Evolutionary conservation across 495 filamentous ascomycete species (phyloP), one percentile per base, ranked within the genome.

Genomic region (Penicillium verhagenii): DNA sequence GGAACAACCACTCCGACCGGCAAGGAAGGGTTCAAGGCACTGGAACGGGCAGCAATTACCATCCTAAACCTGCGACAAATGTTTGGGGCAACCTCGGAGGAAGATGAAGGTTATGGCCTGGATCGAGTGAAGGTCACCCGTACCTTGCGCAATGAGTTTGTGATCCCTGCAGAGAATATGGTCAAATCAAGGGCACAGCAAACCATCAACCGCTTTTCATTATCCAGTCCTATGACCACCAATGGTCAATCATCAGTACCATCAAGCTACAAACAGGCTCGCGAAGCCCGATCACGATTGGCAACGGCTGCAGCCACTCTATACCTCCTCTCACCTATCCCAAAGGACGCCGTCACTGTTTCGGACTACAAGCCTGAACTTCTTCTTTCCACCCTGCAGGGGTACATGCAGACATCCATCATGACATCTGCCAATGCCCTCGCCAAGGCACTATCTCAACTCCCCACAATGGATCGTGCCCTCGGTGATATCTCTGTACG

Each of bases 401-500:
- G 84, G 3, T 96, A 93, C 63, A 80, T 97, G 52, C 83, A 89
- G 48, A 83, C 80, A 2, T 81, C 90, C 1, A 79, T 96, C 24
- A 86, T 89, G 16, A 86, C 86, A 20, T 89, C 88, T 28, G 78
- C 91, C 6, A 83, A 88, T 21, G 78, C 84, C 2, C 71, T 97
- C 6, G 70, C 88, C 5, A 74, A 91, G 23, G 84, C 87, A 0
- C 77, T 97, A n/a, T 81, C 84, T 10, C 88, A 86, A 31, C 75
- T 97, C 13, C 91, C 94, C 2, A 88, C 81, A 0, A 79, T 98
- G 37, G 91, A 97, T 39, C 81, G 90, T 25, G 86, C 90, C 2
- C 80, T 98, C 6, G 73, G 82, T 23, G 94, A 97, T 64, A 81
- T 96, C 14, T 87, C 89, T 8, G 83, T 85, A 6, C 79, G 90